phyloP scores from a whole-genome alignment of 106 monocot species.

The Ottelia alismoides region DNA sequence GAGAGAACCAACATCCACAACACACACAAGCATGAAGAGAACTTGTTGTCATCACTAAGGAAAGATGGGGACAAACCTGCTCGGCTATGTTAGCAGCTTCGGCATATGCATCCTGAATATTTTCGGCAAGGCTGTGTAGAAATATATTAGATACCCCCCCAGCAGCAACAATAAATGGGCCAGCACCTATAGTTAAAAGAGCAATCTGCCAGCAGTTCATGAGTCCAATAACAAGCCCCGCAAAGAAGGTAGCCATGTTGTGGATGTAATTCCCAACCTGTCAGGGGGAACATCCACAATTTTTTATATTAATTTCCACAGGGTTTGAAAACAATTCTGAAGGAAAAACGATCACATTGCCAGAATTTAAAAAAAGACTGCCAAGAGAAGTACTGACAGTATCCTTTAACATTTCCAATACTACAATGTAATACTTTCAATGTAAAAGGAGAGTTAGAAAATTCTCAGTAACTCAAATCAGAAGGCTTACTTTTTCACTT shows the following conservation, averaged over 20 bases:
- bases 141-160: conserved; percentile 99
- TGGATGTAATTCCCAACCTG: conserved; percentile 99
- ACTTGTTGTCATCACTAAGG: too few relatives aligned
- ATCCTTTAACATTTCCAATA: too few relatives aligned
- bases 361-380: too few relatives aligned
- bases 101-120: conserved; percentile 99
- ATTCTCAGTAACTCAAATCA: background rate
- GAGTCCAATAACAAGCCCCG: conserved; percentile 87
- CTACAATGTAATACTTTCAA: too few relatives aligned
- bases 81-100: conserved; percentile 99
- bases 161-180: conserved; percentile 97
- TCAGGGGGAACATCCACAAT: background rate
- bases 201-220: conserved; percentile 99
- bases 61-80: conserved; percentile 55
- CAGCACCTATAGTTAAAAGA: conserved; percentile 82
- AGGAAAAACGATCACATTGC: background rate
- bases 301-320: background rate
- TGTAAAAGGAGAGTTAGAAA: too few relatives aligned
- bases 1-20: too few relatives aligned
- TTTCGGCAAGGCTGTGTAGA: conserved; percentile 97
- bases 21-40: too few relatives aligned
- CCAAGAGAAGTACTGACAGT: too few relatives aligned
- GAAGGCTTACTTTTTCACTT: conserved; percentile 81
- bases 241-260: conserved; percentile 99
- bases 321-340: background rate